Evolutionary conservation across 805 yeast species (phyloP), one percentile per base, ranked within the genome.

Genomic region (Candida nonsorbophila): DNA sequence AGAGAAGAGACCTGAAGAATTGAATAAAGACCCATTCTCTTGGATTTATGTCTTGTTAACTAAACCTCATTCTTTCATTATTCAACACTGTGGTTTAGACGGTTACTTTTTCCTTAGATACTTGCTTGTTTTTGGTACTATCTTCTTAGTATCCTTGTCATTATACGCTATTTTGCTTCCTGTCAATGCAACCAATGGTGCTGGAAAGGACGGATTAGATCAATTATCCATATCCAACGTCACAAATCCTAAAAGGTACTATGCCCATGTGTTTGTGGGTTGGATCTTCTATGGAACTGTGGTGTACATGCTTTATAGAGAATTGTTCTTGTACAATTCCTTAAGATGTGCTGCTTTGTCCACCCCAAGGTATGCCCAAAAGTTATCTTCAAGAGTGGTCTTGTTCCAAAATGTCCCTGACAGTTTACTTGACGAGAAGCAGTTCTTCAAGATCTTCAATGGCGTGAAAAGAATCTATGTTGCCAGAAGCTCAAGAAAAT

Each of bases 71-170:
- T 62, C 81, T 27, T 84, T 84, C 47, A 67, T 88, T 32, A 74
- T 90, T 35, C 78, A 80, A 41, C 94, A 90, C 46, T 81, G 92
- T 13, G 97, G 97, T 11, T 52, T 90, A n/a, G 97, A 90, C 51
- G 97, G 96, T 4, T 90, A 84, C 61, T 79, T 92, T 49, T 90
- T 88, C 53, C 58, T 87, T 37, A 69, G 98, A 41, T 92, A 83
- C 49, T 54, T 92, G 16, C 67, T 73, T 28, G 46, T 82, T 20
- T 61, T 85, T 38, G 61, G 73, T 8, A 36, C 62, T 5, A 49
- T 77, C 22, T 74, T 78, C 33, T 32, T 51, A 25, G 37, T 36
- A 25, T 65, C 77, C 1, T 58, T 76, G 24, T 43, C 77, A 16
- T 60, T 77, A 5, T 76, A 73, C 67, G 78, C 82, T 6, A 69